A percentile compares a stretch with the other conserved stretches of the same genome.
Evolutionary conservation across 257 asterid species (phyloP).

Genomic region (Ocimum tenuiflorum): DNA sequence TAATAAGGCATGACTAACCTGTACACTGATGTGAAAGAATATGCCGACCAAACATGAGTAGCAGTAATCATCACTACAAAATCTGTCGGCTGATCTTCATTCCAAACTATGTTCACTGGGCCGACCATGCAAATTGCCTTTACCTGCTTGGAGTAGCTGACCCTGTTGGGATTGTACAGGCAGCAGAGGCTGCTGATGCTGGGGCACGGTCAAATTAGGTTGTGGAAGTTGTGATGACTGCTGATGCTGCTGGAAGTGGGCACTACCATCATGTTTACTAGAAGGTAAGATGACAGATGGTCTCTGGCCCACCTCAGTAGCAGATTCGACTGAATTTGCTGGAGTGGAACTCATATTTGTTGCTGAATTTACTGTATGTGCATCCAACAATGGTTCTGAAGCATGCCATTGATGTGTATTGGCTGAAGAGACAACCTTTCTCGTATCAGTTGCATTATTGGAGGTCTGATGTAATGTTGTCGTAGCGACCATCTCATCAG

Average conservation of each 20-base stretch:
- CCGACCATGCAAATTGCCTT: conserved; percentile 39
- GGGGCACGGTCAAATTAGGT: conserved; percentile 38
- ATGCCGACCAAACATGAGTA: conserved; percentile 39
- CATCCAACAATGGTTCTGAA: conserved; percentile 45
- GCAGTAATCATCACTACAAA: conserved; percentile 30
- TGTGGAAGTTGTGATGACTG: conserved; percentile 38
- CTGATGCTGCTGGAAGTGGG: conserved; percentile 44
- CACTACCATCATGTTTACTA: conserved; percentile 40
- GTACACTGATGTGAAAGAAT: conserved; percentile 43
- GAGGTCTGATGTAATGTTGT: conserved; percentile 31
- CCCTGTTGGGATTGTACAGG: conserved; percentile 45
- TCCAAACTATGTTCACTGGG: conserved; percentile 53
- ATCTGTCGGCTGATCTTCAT: conserved; percentile 28
- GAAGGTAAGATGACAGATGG: conserved; percentile 42
- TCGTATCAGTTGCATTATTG: conserved; percentile 12
- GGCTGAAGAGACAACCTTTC: conserved; percentile 7
- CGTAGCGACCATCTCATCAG: conserved; percentile 33
- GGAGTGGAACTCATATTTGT: conserved; percentile 36
- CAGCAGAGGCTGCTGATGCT: conserved; percentile 32
- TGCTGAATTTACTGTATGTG: conserved; percentile 33
- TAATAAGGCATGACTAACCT: conserved; percentile 44
- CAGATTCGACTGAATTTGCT: conserved; percentile 36
- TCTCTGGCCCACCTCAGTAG: conserved; percentile 41
- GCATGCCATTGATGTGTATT: conserved; percentile 29
- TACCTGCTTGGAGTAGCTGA: conserved; percentile 57